Conservation (phyloP, 169 alveolate genomes). For the Plasmodium chabaudi region DNA sequence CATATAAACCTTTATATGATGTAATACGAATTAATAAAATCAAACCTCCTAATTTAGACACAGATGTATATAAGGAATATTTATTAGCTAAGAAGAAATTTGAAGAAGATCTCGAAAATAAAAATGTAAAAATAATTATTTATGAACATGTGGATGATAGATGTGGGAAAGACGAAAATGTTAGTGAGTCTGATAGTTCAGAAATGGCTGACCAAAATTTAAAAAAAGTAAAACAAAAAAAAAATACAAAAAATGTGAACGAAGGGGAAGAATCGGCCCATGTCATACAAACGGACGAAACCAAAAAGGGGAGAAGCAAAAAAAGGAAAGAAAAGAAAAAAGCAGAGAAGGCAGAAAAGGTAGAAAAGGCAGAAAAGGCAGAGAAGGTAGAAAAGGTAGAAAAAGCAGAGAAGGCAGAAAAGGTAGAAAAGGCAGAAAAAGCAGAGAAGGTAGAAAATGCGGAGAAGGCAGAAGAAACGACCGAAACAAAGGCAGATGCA, state of each 20-base stretch:
- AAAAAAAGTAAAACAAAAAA: neutral
- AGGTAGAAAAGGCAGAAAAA: too few species aligned
- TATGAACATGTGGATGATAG: constrained; percentile 23
- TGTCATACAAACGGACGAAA: neutral
- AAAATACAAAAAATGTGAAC: neutral
- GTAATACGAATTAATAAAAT: constrained; percentile 52
- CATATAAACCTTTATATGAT: constrained; percentile 45
- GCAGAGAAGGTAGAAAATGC: neutral
- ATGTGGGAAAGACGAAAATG: neutral
- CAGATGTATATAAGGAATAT: constrained; percentile 40
- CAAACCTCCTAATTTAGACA: constrained; percentile 4
- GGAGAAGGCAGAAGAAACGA: neutral
- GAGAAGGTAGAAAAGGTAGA: neutral
- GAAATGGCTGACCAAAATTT: neutral
- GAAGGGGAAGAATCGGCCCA: neutral
- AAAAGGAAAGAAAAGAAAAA: neutral
- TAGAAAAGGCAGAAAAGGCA: neutral
- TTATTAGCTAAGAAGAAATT: constrained; percentile 17
- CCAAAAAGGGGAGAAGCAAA: neutral
- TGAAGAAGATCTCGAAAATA: constrained; percentile 7
- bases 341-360: neutral
- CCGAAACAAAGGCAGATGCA: neutral
- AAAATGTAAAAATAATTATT: constrained; percentile 27
- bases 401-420: neutral
- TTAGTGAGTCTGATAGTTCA: neutral